These are phyloP conservation scores for Podila verticillata DNA, from an alignment of 192 early-diverging fungal genomes.

Conservation along the genomic window DNA sequence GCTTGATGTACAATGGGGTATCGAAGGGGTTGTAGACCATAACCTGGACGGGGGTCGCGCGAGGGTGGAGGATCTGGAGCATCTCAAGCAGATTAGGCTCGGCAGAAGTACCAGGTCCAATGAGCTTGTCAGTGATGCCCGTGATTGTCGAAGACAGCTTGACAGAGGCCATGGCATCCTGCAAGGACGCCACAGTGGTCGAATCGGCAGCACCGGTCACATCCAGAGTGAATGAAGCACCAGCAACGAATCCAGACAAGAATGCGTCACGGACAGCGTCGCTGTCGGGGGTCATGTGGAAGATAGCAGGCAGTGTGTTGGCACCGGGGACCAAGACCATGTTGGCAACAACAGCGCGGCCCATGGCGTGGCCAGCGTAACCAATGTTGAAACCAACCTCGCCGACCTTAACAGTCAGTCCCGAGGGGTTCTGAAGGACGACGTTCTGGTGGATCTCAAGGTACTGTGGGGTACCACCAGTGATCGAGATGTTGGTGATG, in stretches of 20 bases:
- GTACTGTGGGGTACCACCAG: conserved; percentile 59
- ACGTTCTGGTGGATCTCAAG: conserved; percentile 54
- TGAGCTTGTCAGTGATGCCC: conserved; percentile 57
- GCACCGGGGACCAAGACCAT: conserved; percentile 58
- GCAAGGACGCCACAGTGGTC: conserved; percentile 52
- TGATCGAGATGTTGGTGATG: conserved; percentile 61
- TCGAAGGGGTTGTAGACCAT: conserved; percentile 65
- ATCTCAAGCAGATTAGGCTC: conserved; percentile 22
- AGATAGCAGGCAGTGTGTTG: conserved; percentile 51
- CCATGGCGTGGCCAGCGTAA: conserved; percentile 43
- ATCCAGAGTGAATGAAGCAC: conserved; percentile 42
- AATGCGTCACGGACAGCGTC: conserved; percentile 43
- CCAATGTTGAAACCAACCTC: conserved; percentile 54
- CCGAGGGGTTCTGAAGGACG: conserved; percentile 61
- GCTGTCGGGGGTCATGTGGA: conserved; percentile 52
- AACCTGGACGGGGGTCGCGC: conserved; percentile 50
- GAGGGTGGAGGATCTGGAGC: conserved; percentile 15
- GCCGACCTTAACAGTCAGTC: conserved; percentile 59
- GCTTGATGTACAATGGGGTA: conserved; percentile 56
- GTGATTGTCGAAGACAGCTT: conserved; percentile 46
- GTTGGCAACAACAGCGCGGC: conserved; percentile 53
- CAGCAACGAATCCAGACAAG: conserved; percentile 55
- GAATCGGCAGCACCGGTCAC: conserved; percentile 53
- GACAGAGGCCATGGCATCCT: conserved; percentile 54
- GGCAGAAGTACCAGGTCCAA: conserved; percentile 45